Conservation (phyloP, 129 eudicot species). For the Oenanthe sinensis region DNA sequence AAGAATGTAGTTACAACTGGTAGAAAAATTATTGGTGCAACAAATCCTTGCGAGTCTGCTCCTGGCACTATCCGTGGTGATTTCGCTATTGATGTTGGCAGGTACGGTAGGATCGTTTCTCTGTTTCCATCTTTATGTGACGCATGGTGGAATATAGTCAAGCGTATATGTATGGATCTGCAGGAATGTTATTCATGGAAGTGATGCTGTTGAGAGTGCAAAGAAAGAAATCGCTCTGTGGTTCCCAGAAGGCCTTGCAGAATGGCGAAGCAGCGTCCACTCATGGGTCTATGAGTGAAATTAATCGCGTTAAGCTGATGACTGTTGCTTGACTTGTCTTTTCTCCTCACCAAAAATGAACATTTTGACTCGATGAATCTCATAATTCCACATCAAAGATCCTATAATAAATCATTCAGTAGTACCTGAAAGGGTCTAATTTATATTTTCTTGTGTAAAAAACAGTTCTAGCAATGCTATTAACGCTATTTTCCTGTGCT, state of each 20-base stretch:
- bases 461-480: neutral
- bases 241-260: slow-evolving; percentile 85
- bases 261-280: slow-evolving; percentile 79
- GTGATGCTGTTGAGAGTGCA: slow-evolving; percentile 93
- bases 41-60: slow-evolving; percentile 59
- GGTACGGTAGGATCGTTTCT: slow-evolving; percentile 38
- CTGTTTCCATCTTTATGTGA: neutral
- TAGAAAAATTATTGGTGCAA: slow-evolving; percentile 58
- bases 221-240: slow-evolving; percentile 82
- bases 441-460: neutral
- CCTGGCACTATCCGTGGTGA: slow-evolving; percentile 76
- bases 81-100: slow-evolving; percentile 57
- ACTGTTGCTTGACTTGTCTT: neutral
- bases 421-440: neutral
- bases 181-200: slow-evolving; percentile 94
- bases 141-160: neutral
- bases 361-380: neutral
- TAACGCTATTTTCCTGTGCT: no score
- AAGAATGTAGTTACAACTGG: slow-evolving; percentile 52
- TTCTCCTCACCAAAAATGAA: neutral
- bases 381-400: neutral
- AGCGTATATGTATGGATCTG: slow-evolving; percentile 4
- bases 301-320: neutral
- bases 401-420: neutral
- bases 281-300: slow-evolving; percentile 75